Evolutionary conservation across 345 rosid genomes (phyloP).

Genomic region (Ceriops decandra): DNA sequence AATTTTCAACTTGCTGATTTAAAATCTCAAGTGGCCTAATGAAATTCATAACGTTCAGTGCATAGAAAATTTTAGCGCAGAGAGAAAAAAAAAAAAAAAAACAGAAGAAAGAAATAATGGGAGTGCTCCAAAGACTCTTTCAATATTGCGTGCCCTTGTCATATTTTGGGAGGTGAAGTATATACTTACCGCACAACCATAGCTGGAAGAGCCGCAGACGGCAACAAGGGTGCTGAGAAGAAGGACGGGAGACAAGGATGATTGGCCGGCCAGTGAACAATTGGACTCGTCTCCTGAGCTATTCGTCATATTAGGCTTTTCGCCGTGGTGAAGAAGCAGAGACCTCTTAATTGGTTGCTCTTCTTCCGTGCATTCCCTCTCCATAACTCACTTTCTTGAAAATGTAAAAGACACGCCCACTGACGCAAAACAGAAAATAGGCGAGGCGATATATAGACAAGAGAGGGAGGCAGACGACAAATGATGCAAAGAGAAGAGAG

Average conservation of each 20-base stretch:
- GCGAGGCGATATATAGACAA: slow-evolving; percentile 12
- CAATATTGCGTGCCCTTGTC: too few species aligned
- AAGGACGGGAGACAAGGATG: slow-evolving; percentile 7
- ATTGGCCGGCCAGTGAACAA: too few species aligned
- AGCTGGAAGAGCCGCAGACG: slow-evolving; percentile 36
- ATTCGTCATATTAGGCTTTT: not conserved
- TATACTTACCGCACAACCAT: slow-evolving; percentile 43
- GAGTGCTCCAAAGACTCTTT: too few species aligned
- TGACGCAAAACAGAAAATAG: too few species aligned
- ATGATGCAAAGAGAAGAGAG: not conserved
- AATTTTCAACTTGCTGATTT: too few species aligned
- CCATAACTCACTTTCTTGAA: not conserved
- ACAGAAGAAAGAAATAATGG: too few species aligned
- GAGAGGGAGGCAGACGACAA: not conserved
- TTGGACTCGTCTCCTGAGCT: not conserved
- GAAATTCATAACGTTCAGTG: too few species aligned
- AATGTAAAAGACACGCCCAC: too few species aligned
- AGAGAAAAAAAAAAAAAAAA: too few species aligned
- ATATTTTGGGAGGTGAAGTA: too few species aligned
- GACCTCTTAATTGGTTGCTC: not conserved
- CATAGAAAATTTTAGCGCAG: too few species aligned
- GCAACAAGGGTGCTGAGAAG: slow-evolving; percentile 39
- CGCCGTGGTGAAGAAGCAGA: not conserved
- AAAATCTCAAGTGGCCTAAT: too few species aligned
- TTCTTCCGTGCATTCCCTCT: not conserved